These are phyloP conservation scores for Fusarium sp. DNA, from an alignment of 2,329 filamentous ascomycete genomes.

Conservation along the genomic window DNA sequence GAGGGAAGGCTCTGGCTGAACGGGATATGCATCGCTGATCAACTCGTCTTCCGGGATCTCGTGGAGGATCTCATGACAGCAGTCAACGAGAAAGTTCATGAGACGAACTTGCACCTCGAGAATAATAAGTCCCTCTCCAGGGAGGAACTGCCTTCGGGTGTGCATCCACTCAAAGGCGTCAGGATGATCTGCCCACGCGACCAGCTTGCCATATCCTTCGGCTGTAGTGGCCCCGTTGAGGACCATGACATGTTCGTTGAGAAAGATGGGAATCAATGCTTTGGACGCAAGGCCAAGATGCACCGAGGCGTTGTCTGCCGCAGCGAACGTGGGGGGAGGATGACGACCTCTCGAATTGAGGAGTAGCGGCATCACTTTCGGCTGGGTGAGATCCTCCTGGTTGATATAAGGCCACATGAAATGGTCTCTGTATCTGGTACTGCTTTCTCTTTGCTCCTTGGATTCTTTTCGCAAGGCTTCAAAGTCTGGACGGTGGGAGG, in stretches of 20 bases:
- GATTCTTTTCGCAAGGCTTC: slow-evolving; percentile 46
- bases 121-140: slow-evolving; percentile 60
- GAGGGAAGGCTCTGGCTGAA: slow-evolving; percentile 53
- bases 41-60: slow-evolving; percentile 55
- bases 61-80: slow-evolving; percentile 61
- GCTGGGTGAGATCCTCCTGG: slow-evolving; percentile 63
- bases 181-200: slow-evolving; percentile 49
- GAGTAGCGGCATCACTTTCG: slow-evolving; percentile 60
- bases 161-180: slow-evolving; percentile 54
- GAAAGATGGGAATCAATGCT: slow-evolving; percentile 43
- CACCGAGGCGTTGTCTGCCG: slow-evolving; percentile 54
- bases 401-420: slow-evolving; percentile 69
- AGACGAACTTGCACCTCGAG: slow-evolving; percentile 64
- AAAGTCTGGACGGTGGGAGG: slow-evolving; percentile 65
- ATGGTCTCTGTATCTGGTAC: slow-evolving; percentile 44
- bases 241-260: slow-evolving; percentile 51
- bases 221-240: slow-evolving; percentile 45
- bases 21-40: slow-evolving; percentile 38
- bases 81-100: slow-evolving; percentile 61
- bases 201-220: slow-evolving; percentile 52
- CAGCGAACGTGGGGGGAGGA: slow-evolving; percentile 59
- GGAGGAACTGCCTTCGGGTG: slow-evolving; percentile 52
- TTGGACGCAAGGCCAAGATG: slow-evolving; percentile 44
- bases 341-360: slow-evolving; percentile 64
- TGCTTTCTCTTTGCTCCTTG: slow-evolving; percentile 16